Evolutionary conservation across 257 asterid genomes (phyloP).

Genomic region (Capsicum rhomboideum): DNA sequence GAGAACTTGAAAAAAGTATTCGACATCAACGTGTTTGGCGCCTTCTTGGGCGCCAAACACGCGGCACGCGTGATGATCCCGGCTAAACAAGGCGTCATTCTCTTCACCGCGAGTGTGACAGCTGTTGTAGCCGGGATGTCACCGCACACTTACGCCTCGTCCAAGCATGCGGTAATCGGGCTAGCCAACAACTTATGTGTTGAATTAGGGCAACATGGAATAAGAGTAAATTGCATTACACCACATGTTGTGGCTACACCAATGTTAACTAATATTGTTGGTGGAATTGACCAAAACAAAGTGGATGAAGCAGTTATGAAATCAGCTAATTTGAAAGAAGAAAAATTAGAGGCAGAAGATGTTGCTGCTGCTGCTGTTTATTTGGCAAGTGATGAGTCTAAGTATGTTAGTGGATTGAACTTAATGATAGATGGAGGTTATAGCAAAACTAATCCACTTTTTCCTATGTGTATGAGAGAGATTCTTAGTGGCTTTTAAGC

Average conservation of each 20-base stretch:
- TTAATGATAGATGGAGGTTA: conserved; percentile 12
- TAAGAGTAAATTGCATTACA: conserved; percentile 20
- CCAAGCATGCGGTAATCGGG: conserved; percentile 18
- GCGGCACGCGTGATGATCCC: conserved; percentile 27
- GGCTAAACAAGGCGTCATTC: conserved; percentile 11
- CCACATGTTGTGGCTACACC: conserved; percentile 21
- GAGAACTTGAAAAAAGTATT: conserved; percentile 18
- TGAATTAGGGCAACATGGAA: conserved; percentile 16
- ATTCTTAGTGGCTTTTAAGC: background rate
- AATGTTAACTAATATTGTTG: background rate
- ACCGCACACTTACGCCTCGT: background rate
- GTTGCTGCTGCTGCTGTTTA: conserved; percentile 7
- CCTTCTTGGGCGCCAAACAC: conserved; percentile 15
- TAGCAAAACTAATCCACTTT: background rate
- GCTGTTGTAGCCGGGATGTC: background rate
- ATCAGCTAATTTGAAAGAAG: conserved; percentile 22
- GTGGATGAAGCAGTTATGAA: conserved; percentile 9
- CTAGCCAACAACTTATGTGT: conserved; percentile 16
- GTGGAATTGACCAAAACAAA: background rate
- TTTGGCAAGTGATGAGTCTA: conserved; percentile 14
- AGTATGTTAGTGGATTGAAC: conserved; percentile 12
- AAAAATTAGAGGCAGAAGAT: background rate
- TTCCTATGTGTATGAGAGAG: background rate
- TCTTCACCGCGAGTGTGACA: conserved; percentile 14
- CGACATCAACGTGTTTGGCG: conserved; percentile 29